phyloP scores from a whole-genome alignment of 106 monocot species.

The Dioscorea alata region DNA sequence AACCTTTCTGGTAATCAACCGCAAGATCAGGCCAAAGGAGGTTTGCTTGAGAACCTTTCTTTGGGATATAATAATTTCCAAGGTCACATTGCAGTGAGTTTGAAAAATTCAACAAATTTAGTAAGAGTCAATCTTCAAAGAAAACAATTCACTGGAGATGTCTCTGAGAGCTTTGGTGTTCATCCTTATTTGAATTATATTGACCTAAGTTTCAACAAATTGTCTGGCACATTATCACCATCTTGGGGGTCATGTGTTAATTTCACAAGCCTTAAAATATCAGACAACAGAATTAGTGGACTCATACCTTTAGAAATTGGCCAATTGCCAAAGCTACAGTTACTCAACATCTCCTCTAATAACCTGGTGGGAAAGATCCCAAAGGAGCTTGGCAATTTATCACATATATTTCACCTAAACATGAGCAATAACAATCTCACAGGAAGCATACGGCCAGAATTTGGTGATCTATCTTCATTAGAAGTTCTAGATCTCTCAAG shows the following conservation, averaged over 20 bases:
- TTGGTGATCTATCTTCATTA: constrained; percentile 4
- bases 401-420: background rate
- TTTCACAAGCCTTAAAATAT: background rate
- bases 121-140: background rate
- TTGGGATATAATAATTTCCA: background rate
- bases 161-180: background rate
- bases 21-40: constrained; percentile 2
- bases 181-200: background rate
- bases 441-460: constrained; percentile 8
- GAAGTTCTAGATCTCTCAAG: constrained; percentile 14
- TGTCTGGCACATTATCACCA: constrained; percentile 1
- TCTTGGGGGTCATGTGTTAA: constrained; percentile 1
- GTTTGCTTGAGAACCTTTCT: background rate
- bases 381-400: background rate
- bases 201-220: constrained; percentile 3
- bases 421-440: constrained; percentile 9
- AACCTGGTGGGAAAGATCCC: background rate
- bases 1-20: constrained; percentile 1
- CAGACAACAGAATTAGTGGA: constrained; percentile 3
- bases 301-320: background rate
- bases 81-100: constrained; percentile 1
- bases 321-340: background rate
- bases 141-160: constrained; percentile 5
- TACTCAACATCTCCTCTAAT: background rate
- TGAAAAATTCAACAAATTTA: constrained; percentile 2